These are phyloP conservation scores for Sphaerobolus stellatus DNA, from an alignment of 1,284 basidiomycete genomes.

Conservation along the genomic window DNA sequence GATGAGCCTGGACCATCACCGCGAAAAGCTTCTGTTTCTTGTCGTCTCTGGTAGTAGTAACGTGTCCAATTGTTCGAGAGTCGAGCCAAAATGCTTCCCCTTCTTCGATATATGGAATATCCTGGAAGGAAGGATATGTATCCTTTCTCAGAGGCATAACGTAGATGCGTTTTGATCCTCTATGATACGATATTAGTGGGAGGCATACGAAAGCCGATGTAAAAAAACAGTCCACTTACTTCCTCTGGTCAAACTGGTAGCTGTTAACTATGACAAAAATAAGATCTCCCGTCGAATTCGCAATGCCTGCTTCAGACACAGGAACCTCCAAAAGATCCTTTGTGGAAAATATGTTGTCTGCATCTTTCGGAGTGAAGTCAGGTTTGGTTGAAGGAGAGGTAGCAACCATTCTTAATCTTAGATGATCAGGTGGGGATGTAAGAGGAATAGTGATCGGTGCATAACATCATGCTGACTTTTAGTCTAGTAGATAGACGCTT, in stretches of 20 bases:
- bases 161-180: slow-evolving; percentile 53
- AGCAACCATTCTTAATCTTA: too few species aligned
- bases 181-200: background rate
- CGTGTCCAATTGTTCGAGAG: slow-evolving; percentile 61
- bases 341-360: slow-evolving; percentile 61
- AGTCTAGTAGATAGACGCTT: too few species aligned
- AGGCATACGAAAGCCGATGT: too few species aligned
- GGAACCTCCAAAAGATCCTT: slow-evolving; percentile 71
- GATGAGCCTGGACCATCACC: slow-evolving; percentile 47
- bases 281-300: slow-evolving; percentile 65
- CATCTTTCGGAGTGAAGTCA: slow-evolving; percentile 61
- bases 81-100: slow-evolving; percentile 81
- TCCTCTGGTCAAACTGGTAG: slow-evolving; percentile 66
- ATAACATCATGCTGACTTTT: too few species aligned
- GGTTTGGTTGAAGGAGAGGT: too few species aligned
- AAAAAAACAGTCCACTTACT: too few species aligned
- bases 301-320: slow-evolving; percentile 63
- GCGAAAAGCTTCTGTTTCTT: slow-evolving; percentile 57
- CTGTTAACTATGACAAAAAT: slow-evolving; percentile 67
- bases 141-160: slow-evolving; percentile 55
- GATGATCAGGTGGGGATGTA: too few species aligned
- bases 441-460: too few species aligned
- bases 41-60: slow-evolving; percentile 48
- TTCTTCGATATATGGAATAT: slow-evolving; percentile 57
- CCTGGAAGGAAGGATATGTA: slow-evolving; percentile 45